These are phyloP conservation scores for Tricholomella constricta DNA, from an alignment of 768 basidiomycete genomes.

Conservation along the genomic window DNA sequence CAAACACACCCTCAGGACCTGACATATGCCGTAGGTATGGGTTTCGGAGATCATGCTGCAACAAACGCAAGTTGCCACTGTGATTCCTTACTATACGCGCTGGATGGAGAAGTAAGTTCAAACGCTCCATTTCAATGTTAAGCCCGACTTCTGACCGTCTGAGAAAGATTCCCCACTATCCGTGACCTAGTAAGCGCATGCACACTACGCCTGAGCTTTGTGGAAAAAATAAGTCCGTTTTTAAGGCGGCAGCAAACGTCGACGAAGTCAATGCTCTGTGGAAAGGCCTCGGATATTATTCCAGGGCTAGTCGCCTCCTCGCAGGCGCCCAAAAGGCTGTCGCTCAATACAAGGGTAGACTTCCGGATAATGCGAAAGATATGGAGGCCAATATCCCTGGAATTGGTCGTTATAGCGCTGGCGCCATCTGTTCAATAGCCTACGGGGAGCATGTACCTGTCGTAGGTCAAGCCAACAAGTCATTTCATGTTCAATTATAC, in stretches of 20 bases:
- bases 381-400: slow-evolving; percentile 86
- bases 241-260: slow-evolving; percentile 65
- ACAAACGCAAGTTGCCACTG: slow-evolving; percentile 91
- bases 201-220: slow-evolving; percentile 1
- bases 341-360: slow-evolving; percentile 59
- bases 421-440: slow-evolving; percentile 83
- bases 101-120: slow-evolving; percentile 81
- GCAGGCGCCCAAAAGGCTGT: slow-evolving; percentile 83
- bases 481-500: neutral
- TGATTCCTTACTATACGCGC: slow-evolving; percentile 89
- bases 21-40: slow-evolving; percentile 61
- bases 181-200: slow-evolving; percentile 59
- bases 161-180: slow-evolving; percentile 77
- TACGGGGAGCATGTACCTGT: slow-evolving; percentile 84
- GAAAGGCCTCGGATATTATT: slow-evolving; percentile 93
- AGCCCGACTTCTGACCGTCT: slow-evolving; percentile 6
- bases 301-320: slow-evolving; percentile 79
- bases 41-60: slow-evolving; percentile 95
- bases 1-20: too few species aligned
- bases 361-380: slow-evolving; percentile 79
- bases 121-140: neutral
- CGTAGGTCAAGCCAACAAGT: slow-evolving; percentile 47
- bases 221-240: slow-evolving; percentile 11
- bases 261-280: slow-evolving; percentile 88
- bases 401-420: slow-evolving; percentile 88